Evolutionary conservation across 83 land plant species (phyloP), one percentile per base, ranked within the genome.

Genomic region (Picea abies): DNA sequence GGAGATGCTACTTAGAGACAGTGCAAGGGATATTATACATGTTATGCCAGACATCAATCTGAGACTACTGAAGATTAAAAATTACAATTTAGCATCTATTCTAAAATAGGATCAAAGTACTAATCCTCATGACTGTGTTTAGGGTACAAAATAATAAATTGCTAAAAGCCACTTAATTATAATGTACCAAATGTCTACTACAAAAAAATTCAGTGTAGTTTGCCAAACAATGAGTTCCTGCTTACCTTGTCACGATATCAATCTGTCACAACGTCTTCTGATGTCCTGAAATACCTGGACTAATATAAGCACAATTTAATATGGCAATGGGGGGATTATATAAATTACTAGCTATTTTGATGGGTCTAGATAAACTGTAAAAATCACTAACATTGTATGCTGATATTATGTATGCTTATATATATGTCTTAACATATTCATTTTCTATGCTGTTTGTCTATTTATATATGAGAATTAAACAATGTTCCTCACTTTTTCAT

Each of bases 401-500:
- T 12, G 20, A 44, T 73, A 73, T 73, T 20, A 73, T 73, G 56
- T 23, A n/a, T 72, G 20, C 25, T 20, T 72, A 7, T n/a, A 6
- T 20, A 9, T 9, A 8, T 52, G 3, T 52, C 77, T 52, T 44
- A 22, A 44, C 5, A 11, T 44, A 41, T 44, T 44, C 11, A n/a
- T 44, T 73, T 41, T 41, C 23, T 52, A n/a, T 44, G 77, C 22
- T 41, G 25, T 52, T 44, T 70, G 75, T 44, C 17, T n/a, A 39
- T 9, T 39, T 73, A 20, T 22, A 41, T 7, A 72, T 47, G 5
- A 22, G 47, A 73, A 11, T 73, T 73, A 47, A 44, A 73, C 8
- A 19, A 73, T 73, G 47, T 20, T 44, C 44, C 47, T 73, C 56
- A 73, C 56, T 44, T 73, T 73, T n/a, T 47, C 77, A n/a, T 73